Percentiles rank a stretch among this genome's conserved stretches.
phyloP scores from a whole-genome alignment of 371 early-diverging fungal genomes.

The Apophysomyces ossiformis region DNA sequence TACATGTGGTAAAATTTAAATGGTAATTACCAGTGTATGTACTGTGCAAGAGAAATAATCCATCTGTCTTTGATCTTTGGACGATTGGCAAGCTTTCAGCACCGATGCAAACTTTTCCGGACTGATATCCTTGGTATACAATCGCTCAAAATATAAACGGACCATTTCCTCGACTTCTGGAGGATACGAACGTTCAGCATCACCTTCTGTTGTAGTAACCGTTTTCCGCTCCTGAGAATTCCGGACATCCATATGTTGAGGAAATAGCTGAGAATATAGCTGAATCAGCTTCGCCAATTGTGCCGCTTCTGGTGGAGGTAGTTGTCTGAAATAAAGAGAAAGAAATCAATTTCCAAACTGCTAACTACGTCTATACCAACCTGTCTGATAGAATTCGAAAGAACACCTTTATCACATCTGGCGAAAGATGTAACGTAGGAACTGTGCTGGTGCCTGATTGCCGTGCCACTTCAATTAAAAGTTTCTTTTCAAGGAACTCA shows the following conservation, averaged over 20 bases:
- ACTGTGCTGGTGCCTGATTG: slow-evolving; percentile 36
- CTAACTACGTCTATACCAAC: slow-evolving; percentile 26
- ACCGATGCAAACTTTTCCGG: slow-evolving; percentile 75
- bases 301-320: slow-evolving; percentile 38
- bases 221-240: slow-evolving; percentile 19
- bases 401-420: slow-evolving; percentile 73
- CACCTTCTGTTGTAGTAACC: not conserved
- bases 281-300: slow-evolving; percentile 39
- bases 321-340: slow-evolving; percentile 25
- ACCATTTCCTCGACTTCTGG: slow-evolving; percentile 81
- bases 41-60: slow-evolving; percentile 83
- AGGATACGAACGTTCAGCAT: slow-evolving; percentile 27
- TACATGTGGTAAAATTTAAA: not conserved
- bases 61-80: slow-evolving; percentile 67
- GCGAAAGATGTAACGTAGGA: slow-evolving; percentile 63
- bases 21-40: slow-evolving; percentile 65
- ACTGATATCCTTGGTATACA: slow-evolving; percentile 76
- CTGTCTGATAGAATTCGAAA: slow-evolving; percentile 67
- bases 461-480: slow-evolving; percentile 54
- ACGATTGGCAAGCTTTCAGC: slow-evolving; percentile 72
- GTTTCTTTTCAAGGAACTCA: slow-evolving; percentile 77
- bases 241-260: slow-evolving; percentile 28
- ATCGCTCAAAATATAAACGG: slow-evolving; percentile 73
- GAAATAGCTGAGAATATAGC: slow-evolving; percentile 40
- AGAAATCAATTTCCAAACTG: not conserved